Evolutionary conservation across 306 rosid genomes (phyloP), one percentile per base, ranked within the genome.

Genomic region (Spatholobus suberectus): DNA sequence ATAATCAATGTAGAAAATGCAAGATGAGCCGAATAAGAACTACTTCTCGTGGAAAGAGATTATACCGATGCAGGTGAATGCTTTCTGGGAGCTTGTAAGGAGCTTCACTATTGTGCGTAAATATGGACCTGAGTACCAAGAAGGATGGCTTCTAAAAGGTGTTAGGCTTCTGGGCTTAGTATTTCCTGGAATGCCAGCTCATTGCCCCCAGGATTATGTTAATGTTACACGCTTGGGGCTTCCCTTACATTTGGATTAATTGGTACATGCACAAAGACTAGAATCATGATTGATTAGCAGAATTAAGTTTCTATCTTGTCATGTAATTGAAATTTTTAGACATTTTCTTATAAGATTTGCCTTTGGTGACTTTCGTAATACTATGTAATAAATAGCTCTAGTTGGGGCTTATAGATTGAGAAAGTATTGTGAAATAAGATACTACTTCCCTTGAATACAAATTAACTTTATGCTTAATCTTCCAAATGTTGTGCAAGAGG

Each of bases 21-120:
- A 24, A 13, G 95, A 90, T 10, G 93, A 88, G 57, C 95, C 95
- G 43, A 87, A 89, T 57, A 92, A 87, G 70, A 90, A 90, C 61
- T 90, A 90, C 77, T 89, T 86, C 61, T 77, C 85, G 34, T 5
- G 6, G 10, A 26, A 8, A 32, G 70, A 51, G 11, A 49, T 63
- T 2, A 78, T 88, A 4, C 85, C 88, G 0, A 88, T 81, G 88
- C 38, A 21, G 82, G 15, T 81, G 61, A 85, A 83, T 81, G 92
- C 91, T 0, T 23, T 82, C 11, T 78, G 77, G 72, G 97, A 92
- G 79, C 82, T 92, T 8, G 34, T 63, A 9, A 90, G 97, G 76
- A 92, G 92, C 82, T 90, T 90, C 83, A 87, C 80, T n/a, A 84
- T 92, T 20, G 74, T 40, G 26, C 8, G 4, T 41, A 73, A 0